These are phyloP conservation scores for Salix koriyanagi DNA, from an alignment of 345 rosid genomes.

Conservation along the genomic window DNA sequence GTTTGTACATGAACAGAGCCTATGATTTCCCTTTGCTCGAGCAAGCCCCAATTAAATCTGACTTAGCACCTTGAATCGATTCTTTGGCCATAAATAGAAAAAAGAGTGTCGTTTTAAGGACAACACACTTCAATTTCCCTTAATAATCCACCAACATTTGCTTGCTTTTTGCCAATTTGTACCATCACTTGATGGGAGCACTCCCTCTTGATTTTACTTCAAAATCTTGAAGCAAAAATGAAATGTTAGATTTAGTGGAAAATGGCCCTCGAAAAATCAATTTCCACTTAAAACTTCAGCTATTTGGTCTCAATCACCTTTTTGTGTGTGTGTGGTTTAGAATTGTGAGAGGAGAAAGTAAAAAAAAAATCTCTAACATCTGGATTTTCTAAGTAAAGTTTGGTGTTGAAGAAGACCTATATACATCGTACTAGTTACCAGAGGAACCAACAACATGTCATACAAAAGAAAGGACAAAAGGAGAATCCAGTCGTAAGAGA, in stretches of 20 bases:
- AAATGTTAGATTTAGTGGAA: no score
- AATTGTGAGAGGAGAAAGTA: not conserved
- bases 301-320: not conserved
- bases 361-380: no score
- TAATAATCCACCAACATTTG: conserved; percentile 18
- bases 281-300: not conserved
- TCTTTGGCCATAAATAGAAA: not conserved
- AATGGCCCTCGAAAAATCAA: not conserved
- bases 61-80: conserved; percentile 12
- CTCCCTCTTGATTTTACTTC: not conserved
- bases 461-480: conserved; percentile 22
- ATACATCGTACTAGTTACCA: conserved; percentile 2
- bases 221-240: not conserved
- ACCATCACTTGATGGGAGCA: no score
- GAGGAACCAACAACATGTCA: conserved; percentile 14
- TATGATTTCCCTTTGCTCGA: not conserved
- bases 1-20: not conserved
- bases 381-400: no score
- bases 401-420: not conserved
- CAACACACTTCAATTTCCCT: conserved; percentile 6
- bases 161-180: conserved; percentile 8
- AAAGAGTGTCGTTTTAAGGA: conserved; percentile 15
- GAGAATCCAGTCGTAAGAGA: not conserved
- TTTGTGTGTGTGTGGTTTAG: not conserved
- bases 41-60: not conserved